Percentiles rank a stretch among this genome's conserved stretches.
phyloP scores from a whole-genome alignment of 192 early-diverging fungal genomes.

The Umbelopsis vinacea region DNA sequence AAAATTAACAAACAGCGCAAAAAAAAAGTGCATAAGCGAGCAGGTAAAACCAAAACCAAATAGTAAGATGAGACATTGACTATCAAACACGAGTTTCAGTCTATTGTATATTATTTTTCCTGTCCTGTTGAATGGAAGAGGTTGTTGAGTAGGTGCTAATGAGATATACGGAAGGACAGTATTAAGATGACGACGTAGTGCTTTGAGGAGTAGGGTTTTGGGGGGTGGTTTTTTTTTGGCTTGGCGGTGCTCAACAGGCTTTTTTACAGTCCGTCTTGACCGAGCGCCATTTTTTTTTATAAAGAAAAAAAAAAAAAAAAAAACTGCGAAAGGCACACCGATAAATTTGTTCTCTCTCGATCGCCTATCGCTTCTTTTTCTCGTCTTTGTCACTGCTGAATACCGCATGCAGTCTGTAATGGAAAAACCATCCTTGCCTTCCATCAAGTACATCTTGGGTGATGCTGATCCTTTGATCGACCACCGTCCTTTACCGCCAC shows the following conservation, averaged over 20 bases:
- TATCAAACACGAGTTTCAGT: neutral
- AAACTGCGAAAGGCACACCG: neutral
- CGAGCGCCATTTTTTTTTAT: neutral
- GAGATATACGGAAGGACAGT: too few relatives aligned
- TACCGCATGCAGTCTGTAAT: neutral
- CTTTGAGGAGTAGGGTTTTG: too few relatives aligned
- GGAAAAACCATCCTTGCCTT: conserved; percentile 20
- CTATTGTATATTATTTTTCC: neutral
- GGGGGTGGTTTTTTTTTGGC: too few relatives aligned
- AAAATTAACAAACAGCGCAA: too few relatives aligned
- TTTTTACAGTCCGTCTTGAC: neutral
- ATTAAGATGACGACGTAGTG: too few relatives aligned
- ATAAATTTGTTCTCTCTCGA: too few relatives aligned
- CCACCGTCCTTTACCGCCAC: neutral
- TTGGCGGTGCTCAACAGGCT: neutral
- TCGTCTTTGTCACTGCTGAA: neutral
- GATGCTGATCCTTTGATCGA: conserved; percentile 6
- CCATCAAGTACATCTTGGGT: conserved; percentile 15
- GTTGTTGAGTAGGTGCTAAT: too few relatives aligned
- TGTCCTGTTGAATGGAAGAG: too few relatives aligned
- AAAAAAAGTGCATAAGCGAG: neutral
- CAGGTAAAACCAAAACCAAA: neutral
- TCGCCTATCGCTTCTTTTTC: neutral
- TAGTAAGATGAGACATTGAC: neutral
- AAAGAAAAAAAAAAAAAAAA: neutral